Conservation (phyloP, 192 early-diverging fungal species). For the Linderina pennispora region DNA sequence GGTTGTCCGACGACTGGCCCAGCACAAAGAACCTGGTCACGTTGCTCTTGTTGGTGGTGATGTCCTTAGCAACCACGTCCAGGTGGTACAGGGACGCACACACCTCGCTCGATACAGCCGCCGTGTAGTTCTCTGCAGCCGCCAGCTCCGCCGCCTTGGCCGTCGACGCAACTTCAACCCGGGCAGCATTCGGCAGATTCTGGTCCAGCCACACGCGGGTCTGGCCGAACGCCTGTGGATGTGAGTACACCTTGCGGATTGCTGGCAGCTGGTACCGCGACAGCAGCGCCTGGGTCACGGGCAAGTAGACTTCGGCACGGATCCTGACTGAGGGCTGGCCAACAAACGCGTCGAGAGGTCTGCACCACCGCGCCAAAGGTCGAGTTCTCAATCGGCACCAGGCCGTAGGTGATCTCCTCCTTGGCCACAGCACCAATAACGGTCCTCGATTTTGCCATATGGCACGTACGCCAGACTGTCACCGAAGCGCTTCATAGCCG, state of each 20-base stretch:
- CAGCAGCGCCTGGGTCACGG: constrained; percentile 76
- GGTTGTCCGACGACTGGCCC: constrained; percentile 56
- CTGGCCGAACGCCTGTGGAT: constrained; percentile 77
- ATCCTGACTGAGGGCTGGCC: constrained; percentile 56
- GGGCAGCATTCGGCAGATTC: constrained; percentile 67
- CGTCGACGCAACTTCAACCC: constrained; percentile 74
- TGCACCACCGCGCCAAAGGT: constrained; percentile 77
- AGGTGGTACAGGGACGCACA: constrained; percentile 78
- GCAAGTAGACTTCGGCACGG: constrained; percentile 73
- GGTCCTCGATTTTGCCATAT: constrained; percentile 62
- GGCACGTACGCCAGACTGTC: constrained; percentile 70
- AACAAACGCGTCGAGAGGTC: constrained; percentile 75
- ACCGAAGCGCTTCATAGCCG: constrained; percentile 69
- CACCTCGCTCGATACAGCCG: constrained; percentile 73
- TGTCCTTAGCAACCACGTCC: constrained; percentile 65
- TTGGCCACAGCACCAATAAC: constrained; percentile 75
- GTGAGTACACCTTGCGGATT: constrained; percentile 75
- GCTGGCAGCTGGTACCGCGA: constrained; percentile 55
- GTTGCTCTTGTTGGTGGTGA: constrained; percentile 79
- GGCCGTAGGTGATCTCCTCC: constrained; percentile 73
- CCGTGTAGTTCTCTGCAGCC: constrained; percentile 64
- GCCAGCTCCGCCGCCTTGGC: constrained; percentile 85
- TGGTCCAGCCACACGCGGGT: constrained; percentile 64
- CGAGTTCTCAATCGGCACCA: constrained; percentile 96
- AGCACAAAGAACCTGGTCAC: constrained; percentile 92